Conservation (phyloP, 192 early-diverging fungal genomes). For the Chytriomyces sp. region DNA sequence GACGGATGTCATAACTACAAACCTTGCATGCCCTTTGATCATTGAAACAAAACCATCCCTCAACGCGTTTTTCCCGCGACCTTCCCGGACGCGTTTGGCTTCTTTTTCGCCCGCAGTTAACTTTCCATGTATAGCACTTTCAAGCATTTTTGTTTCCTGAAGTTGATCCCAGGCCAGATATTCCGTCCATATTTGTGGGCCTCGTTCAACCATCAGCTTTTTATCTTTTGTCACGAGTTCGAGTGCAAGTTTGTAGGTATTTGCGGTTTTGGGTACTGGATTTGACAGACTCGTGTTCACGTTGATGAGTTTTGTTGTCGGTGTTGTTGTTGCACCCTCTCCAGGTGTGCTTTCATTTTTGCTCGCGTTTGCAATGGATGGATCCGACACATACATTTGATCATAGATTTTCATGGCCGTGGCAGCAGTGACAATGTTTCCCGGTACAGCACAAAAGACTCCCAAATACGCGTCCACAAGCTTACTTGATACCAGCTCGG, state of each 20-base stretch:
- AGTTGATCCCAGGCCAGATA: slow-evolving; percentile 15
- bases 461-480: slow-evolving; percentile 23
- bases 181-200: slow-evolving; percentile 3
- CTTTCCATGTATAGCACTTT: too few species aligned
- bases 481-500: neutral
- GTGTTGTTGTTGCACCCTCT: neutral
- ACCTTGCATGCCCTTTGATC: slow-evolving; percentile 15
- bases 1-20: neutral
- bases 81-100: slow-evolving; percentile 12
- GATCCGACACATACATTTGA: neutral
- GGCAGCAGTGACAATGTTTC: slow-evolving; percentile 17
- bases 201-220: slow-evolving; percentile 9
- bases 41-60: slow-evolving; percentile 13
- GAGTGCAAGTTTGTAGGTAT: slow-evolving; percentile 11
- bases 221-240: slow-evolving; percentile 17
- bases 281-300: neutral
- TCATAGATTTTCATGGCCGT: slow-evolving; percentile 27
- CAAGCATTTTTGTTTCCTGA: slow-evolving; percentile 14
- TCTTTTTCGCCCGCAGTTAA: slow-evolving; percentile 13
- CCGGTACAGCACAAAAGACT: slow-evolving; percentile 12
- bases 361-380: too few species aligned
- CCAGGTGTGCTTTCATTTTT: neutral
- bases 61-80: neutral
- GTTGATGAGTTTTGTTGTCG: too few species aligned
- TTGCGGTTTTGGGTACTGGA: slow-evolving; percentile 4